Evolutionary conservation across 345 rosid species (phyloP), one percentile per base, ranked within the genome.

Genomic region (Syzygium oleosum): DNA sequence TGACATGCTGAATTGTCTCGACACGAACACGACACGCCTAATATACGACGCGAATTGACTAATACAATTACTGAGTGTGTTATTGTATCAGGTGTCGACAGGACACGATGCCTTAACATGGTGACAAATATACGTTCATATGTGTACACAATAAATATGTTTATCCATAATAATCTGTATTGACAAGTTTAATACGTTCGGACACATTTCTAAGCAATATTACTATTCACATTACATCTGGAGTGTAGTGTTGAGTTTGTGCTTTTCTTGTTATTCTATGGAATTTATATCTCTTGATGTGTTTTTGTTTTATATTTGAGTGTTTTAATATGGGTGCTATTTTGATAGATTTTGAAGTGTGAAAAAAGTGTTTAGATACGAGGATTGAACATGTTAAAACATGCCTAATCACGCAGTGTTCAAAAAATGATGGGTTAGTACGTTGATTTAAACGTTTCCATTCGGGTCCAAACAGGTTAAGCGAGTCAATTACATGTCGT

Each of bases 81-180:
- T 68, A 17, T 34, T 17, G 25, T 17, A 10, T 9, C 5, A 4
- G 2, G 22, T 34, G 12, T 34, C 9, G 23, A 31, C 23, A 4
- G 10, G 46, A 68, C 46, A 0, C 25, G 1, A 68, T 31, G 31
- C 1, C 23, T 16, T 68, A 17, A 34, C 41, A 68, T 17, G 12
- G 34, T 34, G 0, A 68, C 19, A 34, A 68, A 68, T 9, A 1
- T 68, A 68, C 0, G 2, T 31, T 68, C 6, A 31, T 29, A 1
- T 65, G 9, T 65, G 78, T 29, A 7, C 41, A 3, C 17, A 31
- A 65, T 65, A 15, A 29, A 15, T 65, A 31, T 29, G 78, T 65
- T 16, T 65, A 65, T 7, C 19, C 22, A 29, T 2, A 29, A 65
- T 65, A 0, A 29, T 2, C 10, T 13, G 19, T 16, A 65, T 29